Conservation (phyloP, 805 yeast species). For the Komagataella populi region DNA sequence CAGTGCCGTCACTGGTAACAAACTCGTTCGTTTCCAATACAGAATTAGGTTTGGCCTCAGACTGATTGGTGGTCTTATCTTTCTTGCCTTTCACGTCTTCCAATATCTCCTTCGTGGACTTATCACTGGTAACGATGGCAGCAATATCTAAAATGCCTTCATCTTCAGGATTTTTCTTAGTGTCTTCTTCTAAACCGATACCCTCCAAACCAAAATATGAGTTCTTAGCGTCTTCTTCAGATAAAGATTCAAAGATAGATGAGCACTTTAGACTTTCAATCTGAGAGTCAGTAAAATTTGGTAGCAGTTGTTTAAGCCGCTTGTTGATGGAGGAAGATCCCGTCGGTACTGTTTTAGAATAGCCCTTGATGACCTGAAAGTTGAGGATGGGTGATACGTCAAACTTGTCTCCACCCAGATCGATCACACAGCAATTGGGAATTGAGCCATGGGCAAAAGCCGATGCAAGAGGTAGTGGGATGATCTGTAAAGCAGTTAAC, state of each 20-base stretch:
- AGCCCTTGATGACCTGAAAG: constrained; percentile 34
- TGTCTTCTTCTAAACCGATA: constrained; percentile 6
- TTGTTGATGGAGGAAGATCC: constrained; percentile 63
- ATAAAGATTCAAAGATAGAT: constrained; percentile 65
- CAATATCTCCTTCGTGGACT: constrained; percentile 36
- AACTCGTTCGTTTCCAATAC: constrained; percentile 68
- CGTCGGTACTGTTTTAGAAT: constrained; percentile 5
- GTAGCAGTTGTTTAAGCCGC: constrained; percentile 36
- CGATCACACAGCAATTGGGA: constrained; percentile 61
- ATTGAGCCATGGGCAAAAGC: constrained; percentile 59
- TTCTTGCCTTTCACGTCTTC: constrained; percentile 13
- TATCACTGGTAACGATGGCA: constrained; percentile 69
- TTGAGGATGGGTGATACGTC: constrained; percentile 76
- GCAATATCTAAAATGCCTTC: constrained; percentile 83
- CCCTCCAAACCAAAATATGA: constrained; percentile 51
- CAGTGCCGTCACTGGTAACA: constrained; percentile 40
- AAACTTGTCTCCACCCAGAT: constrained; percentile 63
- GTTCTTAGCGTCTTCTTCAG: constrained; percentile 47
- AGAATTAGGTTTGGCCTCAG: constrained; percentile 30
- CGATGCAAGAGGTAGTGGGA: constrained; percentile 57
- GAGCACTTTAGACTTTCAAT: constrained; percentile 67
- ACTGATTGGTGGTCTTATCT: constrained; percentile 5
- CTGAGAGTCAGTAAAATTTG: constrained; percentile 41
- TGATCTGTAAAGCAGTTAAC: constrained; percentile 55
- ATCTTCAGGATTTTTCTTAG: constrained; percentile 19